Base-by-base conservation (phyloP, 2,329 filamentous ascomycete genomes). In the Teratosphaeriaceae sp. region DNA sequence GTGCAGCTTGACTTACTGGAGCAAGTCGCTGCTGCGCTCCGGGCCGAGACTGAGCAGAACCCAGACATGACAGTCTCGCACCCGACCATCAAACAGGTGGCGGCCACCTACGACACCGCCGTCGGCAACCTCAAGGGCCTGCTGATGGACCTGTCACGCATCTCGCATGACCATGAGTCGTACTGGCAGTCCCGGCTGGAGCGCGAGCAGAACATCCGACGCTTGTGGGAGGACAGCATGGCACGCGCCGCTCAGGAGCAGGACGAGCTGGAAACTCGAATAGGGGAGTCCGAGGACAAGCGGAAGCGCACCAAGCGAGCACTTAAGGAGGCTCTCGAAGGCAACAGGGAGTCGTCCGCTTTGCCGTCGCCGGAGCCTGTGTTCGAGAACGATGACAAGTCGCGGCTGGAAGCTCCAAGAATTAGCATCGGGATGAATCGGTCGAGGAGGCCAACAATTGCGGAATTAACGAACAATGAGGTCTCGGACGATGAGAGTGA, bases 161-260 rank as follows among this genome's bases (percentile, higher is more conserved):
- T 98, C 57, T 90, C 89, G 7, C 83, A 85, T 56, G 92, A 98
- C 60, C 84, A 94, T 40, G 92, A 98, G 65, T 82, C 88, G 1
- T 95, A 94, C 63, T 98, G 92, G 92, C 90, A 97, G 64, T 94
- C 94, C 61, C 82, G 89, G 12, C 73, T 98, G 30, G 89, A 95
- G 54, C 83, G 88, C 42, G 92, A 98, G 67, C 82, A 83, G 33
- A 87, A 95, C 61, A 84, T 97, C 68, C 81, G 92, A 27, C 83
- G 86, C 46, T 86, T 98, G 80, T 98, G 92, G 92, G 92, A 98
- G 66, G 92, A 98, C 58, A 97, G 89, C 66, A 96, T 98, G 92
- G 88, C 92, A 8, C 82, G 89, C 56, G 85, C 98, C n/a, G 92
- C 89, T 15, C 82, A 80, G 43, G 92, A 98, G 63, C 92, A 98